Percentiles rank a stretch among this genome's conserved stretches.
Conservation (phyloP, 164 flowering plant genomes). For the Protea cynaroides region DNA sequence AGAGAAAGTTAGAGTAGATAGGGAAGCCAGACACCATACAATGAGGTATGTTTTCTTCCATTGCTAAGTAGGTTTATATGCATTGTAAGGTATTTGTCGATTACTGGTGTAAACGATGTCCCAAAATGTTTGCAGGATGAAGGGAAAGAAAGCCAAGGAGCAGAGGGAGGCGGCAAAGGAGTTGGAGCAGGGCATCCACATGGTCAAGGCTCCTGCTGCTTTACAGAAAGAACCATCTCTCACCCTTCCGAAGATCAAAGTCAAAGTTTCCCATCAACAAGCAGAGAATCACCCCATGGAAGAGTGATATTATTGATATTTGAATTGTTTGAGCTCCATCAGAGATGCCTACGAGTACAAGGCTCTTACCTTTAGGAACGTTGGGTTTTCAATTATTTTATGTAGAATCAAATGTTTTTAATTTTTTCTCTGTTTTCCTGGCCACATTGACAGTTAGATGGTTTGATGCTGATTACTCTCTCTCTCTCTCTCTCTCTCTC, state of each 20-base stretch:
- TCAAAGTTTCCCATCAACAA: not conserved
- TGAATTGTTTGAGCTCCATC: too few relatives aligned
- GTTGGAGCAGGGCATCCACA: constrained; percentile 2
- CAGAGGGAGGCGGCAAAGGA: constrained; percentile 1
- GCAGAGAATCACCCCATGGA: not conserved
- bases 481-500: too few relatives aligned
- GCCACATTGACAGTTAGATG: too few relatives aligned
- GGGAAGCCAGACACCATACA: not conserved
- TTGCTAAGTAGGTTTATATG: not conserved
- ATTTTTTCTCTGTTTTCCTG: too few relatives aligned
- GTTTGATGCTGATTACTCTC: too few relatives aligned
- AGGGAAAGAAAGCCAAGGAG: constrained; percentile 1
- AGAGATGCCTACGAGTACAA: too few relatives aligned
- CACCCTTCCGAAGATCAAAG: constrained; percentile 1
- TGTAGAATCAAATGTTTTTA: too few relatives aligned
- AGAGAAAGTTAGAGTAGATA: not conserved
- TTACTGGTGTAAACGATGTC: not conserved
- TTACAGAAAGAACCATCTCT: not conserved
- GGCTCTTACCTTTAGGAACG: too few relatives aligned
- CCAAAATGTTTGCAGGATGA: not conserved
- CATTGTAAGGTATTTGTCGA: not conserved
- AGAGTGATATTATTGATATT: not conserved
- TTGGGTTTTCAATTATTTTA: too few relatives aligned
- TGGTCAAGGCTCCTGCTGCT: not conserved
- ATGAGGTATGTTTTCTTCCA: not conserved